Conservation (phyloP, 768 basidiomycete genomes). For the Termitomyces sp. region DNA sequence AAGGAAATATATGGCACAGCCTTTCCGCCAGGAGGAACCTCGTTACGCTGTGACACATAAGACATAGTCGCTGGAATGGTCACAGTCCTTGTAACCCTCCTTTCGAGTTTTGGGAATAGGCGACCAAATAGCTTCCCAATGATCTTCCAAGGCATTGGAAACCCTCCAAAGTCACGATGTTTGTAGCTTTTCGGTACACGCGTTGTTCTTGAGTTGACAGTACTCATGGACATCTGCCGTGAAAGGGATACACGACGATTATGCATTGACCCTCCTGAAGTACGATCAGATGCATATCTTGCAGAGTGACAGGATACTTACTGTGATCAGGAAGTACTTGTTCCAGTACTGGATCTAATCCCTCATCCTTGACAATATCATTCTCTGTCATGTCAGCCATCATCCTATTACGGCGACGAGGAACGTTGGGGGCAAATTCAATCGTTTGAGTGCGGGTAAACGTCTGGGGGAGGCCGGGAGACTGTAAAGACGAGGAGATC, state of each 20-base stretch:
- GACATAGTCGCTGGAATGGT: conserved; percentile 76
- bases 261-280: conserved; percentile 17
- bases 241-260: conserved; percentile 16
- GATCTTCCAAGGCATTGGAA: conserved; percentile 66
- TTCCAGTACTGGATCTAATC: conserved; percentile 5
- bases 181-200: conserved; percentile 24
- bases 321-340: conserved; percentile 9
- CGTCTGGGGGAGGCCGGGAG: conserved; percentile 14
- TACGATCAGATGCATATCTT: background rate
- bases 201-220: conserved; percentile 15
- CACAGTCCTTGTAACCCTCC: conserved; percentile 59
- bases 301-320: conserved; percentile 2
- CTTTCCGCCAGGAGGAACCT: conserved; percentile 37
- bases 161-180: conserved; percentile 63
- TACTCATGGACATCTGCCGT: conserved; percentile 18
- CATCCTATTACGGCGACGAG: conserved; percentile 24
- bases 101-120: conserved; percentile 62
- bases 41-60: conserved; percentile 40
- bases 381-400: conserved; percentile 8
- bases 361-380: conserved; percentile 12
- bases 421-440: conserved; percentile 31
- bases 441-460: conserved; percentile 40
- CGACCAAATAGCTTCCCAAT: conserved; percentile 44
- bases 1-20: conserved; percentile 82
- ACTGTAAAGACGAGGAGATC: background rate